These are phyloP conservation scores for Excoecaria cochinchinensis DNA, from an alignment of 345 rosid species.

Conservation along the genomic window DNA sequence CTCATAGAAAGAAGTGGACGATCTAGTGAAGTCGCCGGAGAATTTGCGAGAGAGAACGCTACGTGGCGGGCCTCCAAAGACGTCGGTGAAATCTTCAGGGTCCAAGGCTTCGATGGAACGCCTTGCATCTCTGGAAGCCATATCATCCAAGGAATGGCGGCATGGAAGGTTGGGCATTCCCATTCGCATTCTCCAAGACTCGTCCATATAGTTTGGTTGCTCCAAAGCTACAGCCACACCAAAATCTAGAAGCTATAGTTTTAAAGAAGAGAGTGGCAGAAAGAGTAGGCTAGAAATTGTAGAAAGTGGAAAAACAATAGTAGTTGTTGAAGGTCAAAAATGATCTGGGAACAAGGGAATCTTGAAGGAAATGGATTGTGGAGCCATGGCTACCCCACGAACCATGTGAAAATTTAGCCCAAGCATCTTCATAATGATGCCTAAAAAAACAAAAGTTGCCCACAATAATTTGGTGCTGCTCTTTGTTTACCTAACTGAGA, in stretches of 20 bases:
- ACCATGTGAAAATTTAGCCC: neutral
- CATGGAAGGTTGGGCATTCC: conserved; percentile 51
- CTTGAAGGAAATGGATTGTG: conserved; percentile 11
- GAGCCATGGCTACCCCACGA: conserved; percentile 6
- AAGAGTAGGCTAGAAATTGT: too few species aligned
- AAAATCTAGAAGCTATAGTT: neutral
- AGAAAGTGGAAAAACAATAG: too few species aligned
- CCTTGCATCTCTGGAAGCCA: conserved; percentile 13
- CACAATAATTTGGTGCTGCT: neutral
- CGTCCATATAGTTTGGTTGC: conserved; percentile 51
- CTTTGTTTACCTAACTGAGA: too few species aligned
- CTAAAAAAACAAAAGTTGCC: neutral
- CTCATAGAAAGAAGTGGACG: conserved; percentile 55
- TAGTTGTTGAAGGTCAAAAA: too few species aligned
- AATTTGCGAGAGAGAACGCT: conserved; percentile 56
- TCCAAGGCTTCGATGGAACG: conserved; percentile 33
- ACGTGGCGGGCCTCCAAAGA: conserved; percentile 90
- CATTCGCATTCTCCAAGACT: conserved; percentile 78
- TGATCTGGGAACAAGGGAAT: neutral
- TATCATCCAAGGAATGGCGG: conserved; percentile 43
- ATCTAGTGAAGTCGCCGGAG: conserved; percentile 53
- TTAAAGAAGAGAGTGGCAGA: too few species aligned
- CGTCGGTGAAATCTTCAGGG: conserved; percentile 76
- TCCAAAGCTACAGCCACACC: neutral
- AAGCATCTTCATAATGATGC: neutral